Conservation (phyloP, 129 eudicot genomes). For the Calendula officinalis region DNA sequence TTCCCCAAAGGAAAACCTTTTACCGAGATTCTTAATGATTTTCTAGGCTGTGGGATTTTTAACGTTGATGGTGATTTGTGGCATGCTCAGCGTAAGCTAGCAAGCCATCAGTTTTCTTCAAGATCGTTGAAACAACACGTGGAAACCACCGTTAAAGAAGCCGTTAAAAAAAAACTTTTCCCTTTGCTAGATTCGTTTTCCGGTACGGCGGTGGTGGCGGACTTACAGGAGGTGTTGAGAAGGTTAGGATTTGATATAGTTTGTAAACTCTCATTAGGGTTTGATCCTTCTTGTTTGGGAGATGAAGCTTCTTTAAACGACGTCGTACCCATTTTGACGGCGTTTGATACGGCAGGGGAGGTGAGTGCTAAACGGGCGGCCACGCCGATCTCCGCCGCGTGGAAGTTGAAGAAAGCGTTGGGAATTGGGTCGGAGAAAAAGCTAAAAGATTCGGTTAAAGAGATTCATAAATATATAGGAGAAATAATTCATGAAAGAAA, state of each 20-base stretch:
- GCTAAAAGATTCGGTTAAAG: conserved; percentile 31
- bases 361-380: conserved; percentile 41
- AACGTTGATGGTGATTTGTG: conserved; percentile 55
- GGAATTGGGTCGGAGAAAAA: conserved; percentile 39
- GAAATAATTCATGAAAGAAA: conserved; percentile 23
- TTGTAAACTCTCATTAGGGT: conserved; percentile 45
- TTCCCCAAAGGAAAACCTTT: conserved; percentile 57
- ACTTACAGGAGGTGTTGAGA: conserved; percentile 49
- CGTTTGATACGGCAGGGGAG: conserved; percentile 41
- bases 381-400: conserved; percentile 22
- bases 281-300: conserved; percentile 36
- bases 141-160: conserved; percentile 33
- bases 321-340: conserved; percentile 23
- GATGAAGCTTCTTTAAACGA: conserved; percentile 1
- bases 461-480: conserved; percentile 25
- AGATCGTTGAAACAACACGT: conserved; percentile 32
- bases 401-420: conserved; percentile 40
- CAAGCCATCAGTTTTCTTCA: conserved; percentile 47
- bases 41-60: conserved; percentile 52
- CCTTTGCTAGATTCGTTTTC: conserved; percentile 38
- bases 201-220: background rate
- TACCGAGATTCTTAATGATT: conserved; percentile 40
- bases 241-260: conserved; percentile 46
- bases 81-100: conserved; percentile 49
- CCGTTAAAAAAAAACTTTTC: conserved; percentile 31